Base-by-base conservation (phyloP, 805 yeast species). In the Kazachstania martiniae region DNA sequence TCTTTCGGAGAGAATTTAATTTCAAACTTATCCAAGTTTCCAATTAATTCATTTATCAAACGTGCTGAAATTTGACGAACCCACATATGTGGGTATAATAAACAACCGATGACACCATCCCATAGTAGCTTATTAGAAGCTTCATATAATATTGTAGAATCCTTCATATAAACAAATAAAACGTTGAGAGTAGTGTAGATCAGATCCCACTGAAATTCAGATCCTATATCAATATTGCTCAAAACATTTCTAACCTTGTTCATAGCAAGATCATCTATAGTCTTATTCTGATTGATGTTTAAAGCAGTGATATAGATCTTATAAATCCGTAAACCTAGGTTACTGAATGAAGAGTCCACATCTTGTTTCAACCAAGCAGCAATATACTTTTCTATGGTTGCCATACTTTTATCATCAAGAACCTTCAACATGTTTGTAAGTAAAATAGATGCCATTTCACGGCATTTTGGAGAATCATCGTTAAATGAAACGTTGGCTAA, bases 81-180 rank as follows among this genome's bases (percentile, higher is more conserved):
- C 97, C 97, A 87, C 1, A 91, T 67, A 56, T 87, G 96, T 2
- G 96, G 96, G 51, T 72, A 87, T 32, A 87, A 61, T 33, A 86
- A 63, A 18, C 74, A 57, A 3, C 66, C 68, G 16, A 72, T 62
- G 3, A 80, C 56, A 12, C 56, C 51, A 3, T 52, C 43, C 86
- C 89, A 81, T 7, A 69, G 44, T 0, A 17, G 13, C 28, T 57
- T 63, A 44, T 61, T 64, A 3, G 43, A 46, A 2, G 31, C 24
- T 3, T 38, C 33, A 29, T 62, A 62, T 4, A 47, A 42, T 0
- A 39, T 34, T 25, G 61, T 63, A 21, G 57, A 45, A 16, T 61
- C 55, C 29, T 64, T 62, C 19, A 63, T 58, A 21, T 70, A 51
- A 0, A 65, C 51, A 4, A 65, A 52, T 26, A 77, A 63, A 12